A percentile compares a stretch with the other conserved stretches of the same genome.
Evolutionary conservation across 1,284 basidiomycete species (phyloP).

Genomic region (Coriolopsis trogii): DNA sequence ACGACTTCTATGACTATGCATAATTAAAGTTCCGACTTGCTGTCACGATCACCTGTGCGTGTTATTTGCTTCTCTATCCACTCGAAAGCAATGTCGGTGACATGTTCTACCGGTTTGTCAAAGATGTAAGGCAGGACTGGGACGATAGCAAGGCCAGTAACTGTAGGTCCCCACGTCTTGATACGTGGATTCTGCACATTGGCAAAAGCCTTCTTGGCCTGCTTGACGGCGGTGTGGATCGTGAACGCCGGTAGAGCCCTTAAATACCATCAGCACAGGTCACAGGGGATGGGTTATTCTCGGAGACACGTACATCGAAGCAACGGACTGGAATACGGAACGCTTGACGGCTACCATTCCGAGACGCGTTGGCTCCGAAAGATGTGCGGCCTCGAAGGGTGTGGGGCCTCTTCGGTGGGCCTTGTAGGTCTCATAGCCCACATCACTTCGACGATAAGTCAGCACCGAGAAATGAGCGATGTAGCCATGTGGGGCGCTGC

Average conservation of each 20-base stretch:
- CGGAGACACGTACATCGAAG: slow-evolving; percentile 70
- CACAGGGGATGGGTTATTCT: slow-evolving; percentile 11
- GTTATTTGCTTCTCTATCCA: slow-evolving; percentile 56
- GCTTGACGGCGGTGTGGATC: slow-evolving; percentile 83
- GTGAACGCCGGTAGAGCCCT: slow-evolving; percentile 82
- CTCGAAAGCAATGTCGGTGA: slow-evolving; percentile 63
- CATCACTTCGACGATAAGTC: slow-evolving; percentile 62
- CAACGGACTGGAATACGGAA: slow-evolving; percentile 86
- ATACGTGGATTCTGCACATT: slow-evolving; percentile 66
- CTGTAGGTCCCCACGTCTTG: slow-evolving; percentile 82
- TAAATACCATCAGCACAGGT: slow-evolving; percentile 4
- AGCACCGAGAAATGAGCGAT: slow-evolving; percentile 11
- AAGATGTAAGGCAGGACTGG: slow-evolving; percentile 83
- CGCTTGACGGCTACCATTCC: slow-evolving; percentile 75
- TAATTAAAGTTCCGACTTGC: slow-evolving; percentile 26
- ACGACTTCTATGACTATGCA: no score
- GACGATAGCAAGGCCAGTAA: slow-evolving; percentile 78
- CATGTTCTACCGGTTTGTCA: slow-evolving; percentile 81
- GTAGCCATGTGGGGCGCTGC: slow-evolving; percentile 23
- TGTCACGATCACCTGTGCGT: slow-evolving; percentile 9
- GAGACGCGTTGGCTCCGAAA: slow-evolving; percentile 77
- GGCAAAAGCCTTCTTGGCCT: slow-evolving; percentile 76
- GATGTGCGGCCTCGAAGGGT: slow-evolving; percentile 72
- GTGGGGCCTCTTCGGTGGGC: slow-evolving; percentile 75
- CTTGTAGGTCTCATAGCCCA: slow-evolving; percentile 92